phyloP scores from a whole-genome alignment of 2,329 filamentous ascomycete species.

The Rhinocladiella similis region DNA sequence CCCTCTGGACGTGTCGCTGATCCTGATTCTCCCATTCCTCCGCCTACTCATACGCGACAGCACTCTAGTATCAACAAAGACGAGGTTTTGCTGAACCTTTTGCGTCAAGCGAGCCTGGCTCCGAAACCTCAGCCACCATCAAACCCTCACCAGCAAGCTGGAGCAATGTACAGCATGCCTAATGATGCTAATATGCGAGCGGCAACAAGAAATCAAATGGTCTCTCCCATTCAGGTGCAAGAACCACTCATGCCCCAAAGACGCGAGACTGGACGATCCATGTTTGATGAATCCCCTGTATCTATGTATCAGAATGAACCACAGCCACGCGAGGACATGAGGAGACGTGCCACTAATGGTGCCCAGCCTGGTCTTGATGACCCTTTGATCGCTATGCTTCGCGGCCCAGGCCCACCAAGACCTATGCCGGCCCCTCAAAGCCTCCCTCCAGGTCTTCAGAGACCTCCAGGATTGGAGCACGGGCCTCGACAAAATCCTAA shows the following conservation, averaged over 20 bases:
- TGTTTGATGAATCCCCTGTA: constrained; percentile 47
- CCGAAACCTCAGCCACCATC: constrained; percentile 25
- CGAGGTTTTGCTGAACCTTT: constrained; percentile 25
- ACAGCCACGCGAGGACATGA: constrained; percentile 31
- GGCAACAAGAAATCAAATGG: constrained; percentile 10
- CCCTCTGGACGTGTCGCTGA: constrained; percentile 17
- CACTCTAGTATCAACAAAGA: constrained; percentile 27
- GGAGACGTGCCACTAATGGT: constrained; percentile 39
- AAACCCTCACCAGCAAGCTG: constrained; percentile 15
- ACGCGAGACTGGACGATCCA: constrained; percentile 20
- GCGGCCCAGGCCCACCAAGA: constrained; percentile 37
- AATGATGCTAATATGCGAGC: constrained; percentile 8
- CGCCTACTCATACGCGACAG: constrained; percentile 17
- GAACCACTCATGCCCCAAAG: constrained; percentile 17
- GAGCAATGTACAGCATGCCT: constrained; percentile 11
- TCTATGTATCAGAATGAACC: constrained; percentile 39
- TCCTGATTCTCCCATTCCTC: constrained; percentile 18
- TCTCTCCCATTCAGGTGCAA: constrained; percentile 15
- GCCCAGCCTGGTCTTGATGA: constrained; percentile 41
- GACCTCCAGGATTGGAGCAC: constrained; percentile 47
- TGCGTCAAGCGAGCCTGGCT: constrained; percentile 26
- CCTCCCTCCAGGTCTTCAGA: constrained; percentile 37
- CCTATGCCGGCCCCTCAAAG: constrained; percentile 37
- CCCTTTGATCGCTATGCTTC: constrained; percentile 27
- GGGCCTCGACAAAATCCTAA: constrained; percentile 31